phyloP scores from a whole-genome alignment of 306 rosid species.

The Hippophae rhamnoides region DNA sequence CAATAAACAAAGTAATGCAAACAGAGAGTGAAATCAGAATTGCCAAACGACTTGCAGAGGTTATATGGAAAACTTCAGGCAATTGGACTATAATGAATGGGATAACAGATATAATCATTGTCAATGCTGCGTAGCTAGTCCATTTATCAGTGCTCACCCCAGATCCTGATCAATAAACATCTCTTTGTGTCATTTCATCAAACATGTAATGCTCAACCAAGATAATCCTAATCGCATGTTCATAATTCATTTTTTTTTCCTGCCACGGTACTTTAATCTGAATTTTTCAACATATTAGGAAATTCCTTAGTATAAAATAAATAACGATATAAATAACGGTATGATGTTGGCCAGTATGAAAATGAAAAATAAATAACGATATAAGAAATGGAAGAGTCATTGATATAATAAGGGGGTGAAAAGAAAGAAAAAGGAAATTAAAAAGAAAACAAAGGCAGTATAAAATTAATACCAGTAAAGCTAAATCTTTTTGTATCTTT shows the following conservation, averaged over 20 bases:
- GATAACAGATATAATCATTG: slow-evolving; percentile 10
- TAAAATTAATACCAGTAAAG: slow-evolving; percentile 31
- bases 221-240: too few relatives aligned
- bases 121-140: slow-evolving; percentile 18
- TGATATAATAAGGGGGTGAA: too few relatives aligned
- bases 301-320: too few relatives aligned
- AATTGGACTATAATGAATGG: slow-evolving; percentile 13
- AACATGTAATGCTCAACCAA: too few relatives aligned
- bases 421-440: too few relatives aligned
- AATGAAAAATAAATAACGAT: too few relatives aligned
- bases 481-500: slow-evolving; percentile 41
- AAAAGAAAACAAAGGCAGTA: neutral
- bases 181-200: neutral
- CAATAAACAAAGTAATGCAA: slow-evolving; percentile 4
- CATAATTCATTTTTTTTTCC: too few relatives aligned
- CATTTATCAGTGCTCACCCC: slow-evolving; percentile 16
- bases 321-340: too few relatives aligned
- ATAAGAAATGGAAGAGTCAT: too few relatives aligned
- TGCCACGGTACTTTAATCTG: too few relatives aligned
- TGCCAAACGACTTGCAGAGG: slow-evolving; percentile 1
- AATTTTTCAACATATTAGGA: too few relatives aligned
- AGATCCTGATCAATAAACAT: neutral
- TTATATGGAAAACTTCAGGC: slow-evolving; percentile 6
- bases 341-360: too few relatives aligned
- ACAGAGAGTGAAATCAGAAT: slow-evolving; percentile 11